These are phyloP conservation scores for Fusarium acutatum DNA, from an alignment of 2,329 filamentous ascomycete species.

Conservation along the genomic window DNA sequence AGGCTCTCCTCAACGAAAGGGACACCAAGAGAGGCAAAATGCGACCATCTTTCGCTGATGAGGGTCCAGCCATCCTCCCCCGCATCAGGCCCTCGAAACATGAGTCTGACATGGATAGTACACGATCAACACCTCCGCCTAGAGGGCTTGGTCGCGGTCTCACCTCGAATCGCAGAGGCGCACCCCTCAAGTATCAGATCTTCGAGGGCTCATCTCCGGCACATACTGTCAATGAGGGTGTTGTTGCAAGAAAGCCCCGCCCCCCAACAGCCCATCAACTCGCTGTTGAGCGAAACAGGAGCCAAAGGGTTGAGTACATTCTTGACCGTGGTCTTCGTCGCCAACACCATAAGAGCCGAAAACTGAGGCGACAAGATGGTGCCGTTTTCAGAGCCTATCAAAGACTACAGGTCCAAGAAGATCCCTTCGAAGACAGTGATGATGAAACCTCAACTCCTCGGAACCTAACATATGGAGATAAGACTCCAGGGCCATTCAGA, in stretches of 20 bases:
- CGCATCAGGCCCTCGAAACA: conserved; percentile 71
- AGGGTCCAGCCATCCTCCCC: conserved; percentile 67
- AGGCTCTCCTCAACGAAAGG: conserved; percentile 70
- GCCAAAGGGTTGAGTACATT: conserved; percentile 82
- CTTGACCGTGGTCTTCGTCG: conserved; percentile 77
- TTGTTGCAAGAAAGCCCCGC: conserved; percentile 70
- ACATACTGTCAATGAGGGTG: conserved; percentile 62
- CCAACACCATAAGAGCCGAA: conserved; percentile 70
- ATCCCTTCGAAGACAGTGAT: conserved; percentile 70
- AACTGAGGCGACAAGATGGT: conserved; percentile 70
- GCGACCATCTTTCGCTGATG: conserved; percentile 54
- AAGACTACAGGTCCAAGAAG: conserved; percentile 64
- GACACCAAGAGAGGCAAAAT: conserved; percentile 65
- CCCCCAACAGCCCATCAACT: conserved; percentile 84
- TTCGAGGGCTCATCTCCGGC: conserved; percentile 69
- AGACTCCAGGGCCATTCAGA: conserved; percentile 53
- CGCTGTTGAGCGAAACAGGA: conserved; percentile 80
- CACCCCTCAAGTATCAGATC: conserved; percentile 66
- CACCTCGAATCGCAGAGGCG: conserved; percentile 51
- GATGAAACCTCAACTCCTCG: conserved; percentile 58
- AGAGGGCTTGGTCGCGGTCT: conserved; percentile 41
- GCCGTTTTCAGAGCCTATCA: conserved; percentile 72
- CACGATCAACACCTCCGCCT: conserved; percentile 54
- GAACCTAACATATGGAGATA: conserved; percentile 45
- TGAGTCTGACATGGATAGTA: conserved; percentile 58